Evolutionary conservation across 768 basidiomycete genomes (phyloP).

Genomic region (Strobilomyces dryophilus): DNA sequence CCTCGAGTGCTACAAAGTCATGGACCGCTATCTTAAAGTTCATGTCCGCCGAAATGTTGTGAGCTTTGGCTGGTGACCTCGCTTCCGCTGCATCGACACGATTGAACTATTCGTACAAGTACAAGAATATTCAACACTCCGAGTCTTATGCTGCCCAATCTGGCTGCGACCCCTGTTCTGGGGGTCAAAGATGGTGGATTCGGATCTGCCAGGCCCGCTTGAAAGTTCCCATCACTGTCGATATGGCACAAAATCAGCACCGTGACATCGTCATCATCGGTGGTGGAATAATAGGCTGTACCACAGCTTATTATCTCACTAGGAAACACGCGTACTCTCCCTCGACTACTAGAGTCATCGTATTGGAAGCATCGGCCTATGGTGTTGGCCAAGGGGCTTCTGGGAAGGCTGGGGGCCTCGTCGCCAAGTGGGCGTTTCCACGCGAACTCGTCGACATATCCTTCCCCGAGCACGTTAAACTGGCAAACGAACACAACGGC

Average conservation of each 20-base stretch:
- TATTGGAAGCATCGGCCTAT: constrained; percentile 66
- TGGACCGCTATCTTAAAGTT: constrained; percentile 17
- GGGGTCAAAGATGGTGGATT: background rate
- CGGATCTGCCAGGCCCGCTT: too few relatives aligned
- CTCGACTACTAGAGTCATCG: constrained; percentile 43
- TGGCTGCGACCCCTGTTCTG: background rate
- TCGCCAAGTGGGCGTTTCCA: constrained; percentile 84
- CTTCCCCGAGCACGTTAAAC: constrained; percentile 59
- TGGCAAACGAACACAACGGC: constrained; percentile 69
- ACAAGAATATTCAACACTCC: too few relatives aligned
- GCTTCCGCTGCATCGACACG: background rate
- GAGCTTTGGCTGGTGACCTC: background rate
- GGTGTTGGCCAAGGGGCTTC: constrained; percentile 76
- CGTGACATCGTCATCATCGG: constrained; percentile 70
- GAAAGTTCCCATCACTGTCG: background rate
- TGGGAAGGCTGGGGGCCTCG: constrained; percentile 81
- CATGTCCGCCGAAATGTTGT: background rate
- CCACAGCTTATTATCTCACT: constrained; percentile 77
- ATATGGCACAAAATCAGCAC: constrained; percentile 18
- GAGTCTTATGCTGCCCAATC: background rate
- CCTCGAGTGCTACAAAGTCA: constrained; percentile 12
- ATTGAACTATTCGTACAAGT: too few relatives aligned
- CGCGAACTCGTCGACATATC: constrained; percentile 67
- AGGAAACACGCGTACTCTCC: constrained; percentile 47
- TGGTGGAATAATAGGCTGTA: constrained; percentile 83